Evolutionary conservation across 495 filamentous ascomycete genomes (phyloP).

Genomic region (Clohesyomyces aquaticus): DNA sequence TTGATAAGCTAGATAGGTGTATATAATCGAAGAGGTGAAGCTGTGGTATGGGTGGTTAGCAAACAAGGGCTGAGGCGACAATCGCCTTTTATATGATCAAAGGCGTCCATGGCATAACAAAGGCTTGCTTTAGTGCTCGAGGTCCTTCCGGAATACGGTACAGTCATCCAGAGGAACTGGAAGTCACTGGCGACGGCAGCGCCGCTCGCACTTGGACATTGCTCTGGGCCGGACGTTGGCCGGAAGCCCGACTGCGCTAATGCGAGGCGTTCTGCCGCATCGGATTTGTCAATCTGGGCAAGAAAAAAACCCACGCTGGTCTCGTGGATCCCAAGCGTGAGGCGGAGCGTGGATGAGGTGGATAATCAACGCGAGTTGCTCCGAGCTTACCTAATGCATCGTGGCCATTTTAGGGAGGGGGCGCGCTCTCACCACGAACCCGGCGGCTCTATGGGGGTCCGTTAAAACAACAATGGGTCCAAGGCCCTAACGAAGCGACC

Average conservation of each 20-base stretch:
- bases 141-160: background rate
- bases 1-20: background rate
- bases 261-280: slow-evolving; percentile 1
- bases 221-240: background rate
- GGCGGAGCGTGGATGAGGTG: slow-evolving; percentile 9
- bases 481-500: too few relatives aligned
- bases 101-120: background rate
- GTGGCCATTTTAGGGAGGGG: background rate
- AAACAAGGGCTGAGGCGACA: slow-evolving; percentile 17
- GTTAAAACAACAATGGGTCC: background rate
- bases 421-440: too few relatives aligned
- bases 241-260: slow-evolving; percentile 2
- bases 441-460: background rate
- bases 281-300: slow-evolving; percentile 17
- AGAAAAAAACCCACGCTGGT: slow-evolving; percentile 10
- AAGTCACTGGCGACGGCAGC: background rate
- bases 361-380: background rate
- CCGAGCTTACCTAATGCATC: background rate
- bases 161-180: slow-evolving; percentile 16
- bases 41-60: background rate
- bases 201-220: background rate
- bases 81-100: slow-evolving; percentile 25
- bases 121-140: slow-evolving; percentile 1
- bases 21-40: background rate
- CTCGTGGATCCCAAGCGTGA: slow-evolving; percentile 20